Conservation (phyloP, 129 eudicot genomes). For the Scalesia atractyloides region DNA sequence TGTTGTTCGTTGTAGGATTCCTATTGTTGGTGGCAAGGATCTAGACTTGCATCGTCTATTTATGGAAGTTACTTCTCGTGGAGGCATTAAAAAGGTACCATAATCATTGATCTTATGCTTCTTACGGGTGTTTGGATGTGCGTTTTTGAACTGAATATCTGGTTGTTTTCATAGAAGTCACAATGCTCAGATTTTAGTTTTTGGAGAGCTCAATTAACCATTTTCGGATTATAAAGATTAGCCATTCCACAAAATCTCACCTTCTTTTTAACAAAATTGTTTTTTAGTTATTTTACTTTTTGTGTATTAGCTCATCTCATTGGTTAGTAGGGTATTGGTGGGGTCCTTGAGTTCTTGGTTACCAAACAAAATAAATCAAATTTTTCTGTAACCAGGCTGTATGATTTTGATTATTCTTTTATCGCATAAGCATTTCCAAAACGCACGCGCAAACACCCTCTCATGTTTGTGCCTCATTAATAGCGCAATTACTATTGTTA, state of each 20-base stretch:
- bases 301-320: too few relatives aligned
- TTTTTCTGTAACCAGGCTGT: too few relatives aligned
- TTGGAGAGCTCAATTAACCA: not conserved
- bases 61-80: constrained; percentile 30
- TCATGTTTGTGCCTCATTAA: not conserved
- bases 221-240: not conserved
- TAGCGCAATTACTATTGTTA: constrained; percentile 4
- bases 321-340: too few relatives aligned
- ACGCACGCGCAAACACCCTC: not conserved
- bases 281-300: too few relatives aligned
- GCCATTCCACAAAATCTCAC: too few relatives aligned
- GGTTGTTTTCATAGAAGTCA: not conserved
- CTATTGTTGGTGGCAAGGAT: constrained; percentile 20
- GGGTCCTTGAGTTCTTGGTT: too few relatives aligned
- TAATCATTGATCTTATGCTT: not conserved
- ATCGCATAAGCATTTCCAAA: not conserved
- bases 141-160: not conserved
- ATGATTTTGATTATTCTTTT: not conserved
- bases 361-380: too few relatives aligned
- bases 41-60: constrained; percentile 24
- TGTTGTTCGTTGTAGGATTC: constrained; percentile 16
- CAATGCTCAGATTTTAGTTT: not conserved
- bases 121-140: not conserved
- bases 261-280: too few relatives aligned
- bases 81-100: constrained; percentile 27